Evolutionary conservation across 805 yeast species (phyloP).

Genomic region (Metschnikowia bowlesiae): DNA sequence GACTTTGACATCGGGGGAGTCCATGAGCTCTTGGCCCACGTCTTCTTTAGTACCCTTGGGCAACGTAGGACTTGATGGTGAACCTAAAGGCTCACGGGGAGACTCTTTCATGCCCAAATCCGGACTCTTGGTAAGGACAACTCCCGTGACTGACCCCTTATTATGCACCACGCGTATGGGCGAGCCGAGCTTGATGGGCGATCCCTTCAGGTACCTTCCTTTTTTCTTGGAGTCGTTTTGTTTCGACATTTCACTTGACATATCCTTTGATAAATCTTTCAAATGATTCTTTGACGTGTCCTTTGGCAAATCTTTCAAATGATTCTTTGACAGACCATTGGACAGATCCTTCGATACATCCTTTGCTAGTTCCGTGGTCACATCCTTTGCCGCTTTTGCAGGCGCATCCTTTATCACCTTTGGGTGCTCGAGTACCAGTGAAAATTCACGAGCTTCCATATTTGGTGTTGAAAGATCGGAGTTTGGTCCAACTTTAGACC

Average conservation of each 20-base stretch:
- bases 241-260: background rate
- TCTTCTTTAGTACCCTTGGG: background rate
- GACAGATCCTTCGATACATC: no score
- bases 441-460: no score
- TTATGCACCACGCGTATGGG: constrained; percentile 33
- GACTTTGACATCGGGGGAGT: background rate
- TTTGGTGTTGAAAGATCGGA: no score
- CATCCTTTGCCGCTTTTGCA: no score
- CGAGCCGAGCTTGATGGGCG: constrained; percentile 37
- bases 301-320: no score
- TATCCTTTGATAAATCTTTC: background rate
- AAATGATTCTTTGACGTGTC: no score
- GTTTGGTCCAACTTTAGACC: no score
- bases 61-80: background rate
- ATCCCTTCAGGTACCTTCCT: background rate
- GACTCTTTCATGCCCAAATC: background rate
- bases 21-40: background rate
- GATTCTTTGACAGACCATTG: no score
- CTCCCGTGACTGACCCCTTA: constrained; percentile 26
- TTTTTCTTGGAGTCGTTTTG: no score
- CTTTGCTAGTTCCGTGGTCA: no score
- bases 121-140: constrained; percentile 13
- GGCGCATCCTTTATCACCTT: no score
- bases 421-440: no score
- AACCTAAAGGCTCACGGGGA: background rate